Conservation (phyloP, 345 rosid genomes). For the Nasturtium officinale region DNA sequence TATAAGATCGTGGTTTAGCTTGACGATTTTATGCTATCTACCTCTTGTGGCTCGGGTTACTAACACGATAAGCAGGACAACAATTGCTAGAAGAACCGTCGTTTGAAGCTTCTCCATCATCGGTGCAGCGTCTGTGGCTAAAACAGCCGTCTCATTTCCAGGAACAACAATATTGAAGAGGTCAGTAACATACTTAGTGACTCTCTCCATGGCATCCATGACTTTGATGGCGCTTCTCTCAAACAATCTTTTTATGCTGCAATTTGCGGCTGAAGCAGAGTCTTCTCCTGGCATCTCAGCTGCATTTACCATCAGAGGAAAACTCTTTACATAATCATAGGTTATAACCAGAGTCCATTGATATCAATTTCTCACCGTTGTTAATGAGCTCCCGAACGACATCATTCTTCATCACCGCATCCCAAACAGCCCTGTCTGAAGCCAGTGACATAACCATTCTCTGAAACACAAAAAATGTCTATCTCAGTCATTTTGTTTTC, state of each 20-base stretch:
- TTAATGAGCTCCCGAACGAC: constrained; percentile 67
- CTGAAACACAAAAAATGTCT: constrained; percentile 4
- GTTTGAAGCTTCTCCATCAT: constrained; percentile 65
- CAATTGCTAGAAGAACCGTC: constrained; percentile 66
- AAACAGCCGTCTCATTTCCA: constrained; percentile 38
- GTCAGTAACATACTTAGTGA: constrained; percentile 52
- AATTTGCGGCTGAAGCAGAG: constrained; percentile 44
- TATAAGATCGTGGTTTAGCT: constrained; percentile 12
- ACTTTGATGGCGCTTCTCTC: constrained; percentile 51
- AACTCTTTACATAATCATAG: neutral
- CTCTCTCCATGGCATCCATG: constrained; percentile 53
- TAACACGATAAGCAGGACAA: constrained; percentile 74
- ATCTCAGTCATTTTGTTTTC: neutral
- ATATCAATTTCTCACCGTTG: constrained; percentile 13
- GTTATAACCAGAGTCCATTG: neutral
- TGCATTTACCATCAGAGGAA: constrained; percentile 15
- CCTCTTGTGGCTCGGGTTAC: constrained; percentile 57
- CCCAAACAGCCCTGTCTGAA: constrained; percentile 85
- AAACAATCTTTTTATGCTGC: constrained; percentile 56
- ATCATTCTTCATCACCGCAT: constrained; percentile 80
- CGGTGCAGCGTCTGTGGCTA: constrained; percentile 43
- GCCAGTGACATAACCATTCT: constrained; percentile 78
- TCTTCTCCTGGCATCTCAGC: constrained; percentile 47
- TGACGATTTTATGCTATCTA: neutral
- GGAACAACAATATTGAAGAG: constrained; percentile 50